These are phyloP conservation scores for Beauveria sp. DNA, from an alignment of 2,329 filamentous ascomycete species.

Conservation along the genomic window DNA sequence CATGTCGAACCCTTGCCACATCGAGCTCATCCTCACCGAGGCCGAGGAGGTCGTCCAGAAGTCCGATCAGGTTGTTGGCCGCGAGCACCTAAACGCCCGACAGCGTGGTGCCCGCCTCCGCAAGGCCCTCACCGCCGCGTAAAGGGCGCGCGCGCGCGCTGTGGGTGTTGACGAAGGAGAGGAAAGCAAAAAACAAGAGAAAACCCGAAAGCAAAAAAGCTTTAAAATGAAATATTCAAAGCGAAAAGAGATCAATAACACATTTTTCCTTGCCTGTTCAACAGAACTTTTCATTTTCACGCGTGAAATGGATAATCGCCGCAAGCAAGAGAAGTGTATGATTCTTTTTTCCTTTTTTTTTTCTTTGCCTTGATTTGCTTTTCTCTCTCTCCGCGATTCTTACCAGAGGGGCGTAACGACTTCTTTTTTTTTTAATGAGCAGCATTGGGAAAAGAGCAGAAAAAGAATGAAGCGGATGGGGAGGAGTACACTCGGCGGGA, in stretches of 20 bases:
- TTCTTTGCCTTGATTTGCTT: neutral
- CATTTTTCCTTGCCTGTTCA: constrained; percentile 11
- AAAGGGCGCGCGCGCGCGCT: constrained; percentile 26
- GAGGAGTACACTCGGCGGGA: neutral
- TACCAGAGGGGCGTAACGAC: constrained; percentile 1
- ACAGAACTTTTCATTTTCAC: neutral
- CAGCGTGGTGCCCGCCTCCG: constrained; percentile 72
- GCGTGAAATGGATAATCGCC: constrained; percentile 7
- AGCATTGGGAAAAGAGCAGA: constrained; percentile 4
- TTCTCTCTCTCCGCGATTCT: neutral
- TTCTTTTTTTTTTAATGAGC: neutral
- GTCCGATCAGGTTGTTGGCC: constrained; percentile 71
- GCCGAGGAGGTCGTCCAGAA: constrained; percentile 94
- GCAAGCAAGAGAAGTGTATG: neutral
- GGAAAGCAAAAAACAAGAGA: neutral
- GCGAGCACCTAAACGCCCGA: constrained; percentile 71
- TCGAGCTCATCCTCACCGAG: constrained; percentile 99
- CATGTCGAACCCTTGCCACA: constrained; percentile 99
- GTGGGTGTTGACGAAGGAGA: neutral
- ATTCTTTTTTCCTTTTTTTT: neutral
- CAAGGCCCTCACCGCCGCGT: constrained; percentile 59
- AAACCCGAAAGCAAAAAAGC: constrained; percentile 11
- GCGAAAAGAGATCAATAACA: constrained; percentile 12
- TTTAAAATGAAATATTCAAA: constrained; percentile 12
- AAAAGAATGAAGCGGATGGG: constrained; percentile 1